Evolutionary conservation across 768 basidiomycete genomes (phyloP), one percentile per base, ranked within the genome.

Genomic region (Suillus tomentosus): DNA sequence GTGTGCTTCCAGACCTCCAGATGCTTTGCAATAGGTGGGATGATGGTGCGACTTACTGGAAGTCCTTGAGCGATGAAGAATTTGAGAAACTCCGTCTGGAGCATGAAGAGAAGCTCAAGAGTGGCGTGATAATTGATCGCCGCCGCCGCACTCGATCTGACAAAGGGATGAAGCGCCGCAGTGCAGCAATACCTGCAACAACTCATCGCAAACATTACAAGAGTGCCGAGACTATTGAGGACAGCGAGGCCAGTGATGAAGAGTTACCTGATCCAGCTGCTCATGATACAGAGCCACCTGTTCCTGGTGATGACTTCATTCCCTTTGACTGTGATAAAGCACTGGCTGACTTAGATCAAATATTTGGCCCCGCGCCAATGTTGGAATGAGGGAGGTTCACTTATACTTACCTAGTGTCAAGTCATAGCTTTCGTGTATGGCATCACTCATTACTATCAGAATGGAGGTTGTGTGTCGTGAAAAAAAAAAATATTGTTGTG

Each of bases 251-350:
- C 11, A 13, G 22, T 48, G 22, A 48, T 48, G 6, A 5, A 48
- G 47, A 48, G 47, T 1, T 7, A 24, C 11, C 47, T 48, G 47
- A 7, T 43, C 42, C 42, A 43, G 42, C 42, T 19, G 17, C 17
- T 43, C 3, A 1, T 19, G 17, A 43, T 43, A 43, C 17, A 43
- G 42, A 43, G 17, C 17, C 42, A 43, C 6, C 42, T 43, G 42
- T 57, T 37, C 19, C 17, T 24, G 24, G 56, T 57, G 56, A 57
- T 57, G 48, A 50, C 48, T 50, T 11, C n/a, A 22, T 47, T 22
- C 47, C 47, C 47, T 47, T 51, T 51, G 50, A 51, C 50, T 51
- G 14, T 51, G 50, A 51, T 51, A 14, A 6, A 51, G 14, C 9
- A 7, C 27, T 51, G 13, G 50, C 50, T 15, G 50, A 51, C 24